Base-by-base conservation (phyloP, 345 rosid genomes). In the Pugionium cornutum region DNA sequence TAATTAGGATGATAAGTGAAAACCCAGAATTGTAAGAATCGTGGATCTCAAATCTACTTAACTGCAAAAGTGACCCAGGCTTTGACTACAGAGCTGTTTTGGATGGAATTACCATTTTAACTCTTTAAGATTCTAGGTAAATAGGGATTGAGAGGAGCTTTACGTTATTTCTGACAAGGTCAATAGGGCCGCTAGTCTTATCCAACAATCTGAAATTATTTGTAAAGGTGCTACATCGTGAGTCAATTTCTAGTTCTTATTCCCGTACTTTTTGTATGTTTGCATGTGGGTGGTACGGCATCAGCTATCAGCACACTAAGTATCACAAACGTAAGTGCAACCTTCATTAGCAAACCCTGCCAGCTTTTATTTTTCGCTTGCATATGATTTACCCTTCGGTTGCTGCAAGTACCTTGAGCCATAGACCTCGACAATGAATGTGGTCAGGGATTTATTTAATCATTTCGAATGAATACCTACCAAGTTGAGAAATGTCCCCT, bases 221-320 rank as follows among this genome's bases (percentile, higher is more conserved):
- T 26, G 42, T 47, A 25, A 5, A 32, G 58, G 27, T 39, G 31
- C 56, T 61, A 27, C 45, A 6, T 47, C n/a, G n/a, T 73, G 29
- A 32, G 30, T 31, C 32, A 3, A 43, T 44, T 39, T 45, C 4
- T 53, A 32, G 63, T 74, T 62, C 68, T 89, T 52, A 84, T 77
- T 63, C 51, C 58, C 58, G 2, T 58, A 77, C 46, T 4, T 75
- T 80, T 58, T 72, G 57, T 59, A 33, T 80, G 75, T 75, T 80
- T 81, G 83, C 89, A 84, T 84, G 83, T 72, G 72, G 74, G 41
- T 64, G 50, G 45, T 58, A 63, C 42, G 77, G 77, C 62, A 73
- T 83, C 89, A 95, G 99, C 84, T 95, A 95, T 80, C 99, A 91
- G 76, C 99, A 95, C 74, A 95, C 99, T 18, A 95, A 95, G 80